Evolutionary conservation across 2,329 filamentous ascomycete species (phyloP).

Genomic region (Colletotrichum eremochloae): DNA sequence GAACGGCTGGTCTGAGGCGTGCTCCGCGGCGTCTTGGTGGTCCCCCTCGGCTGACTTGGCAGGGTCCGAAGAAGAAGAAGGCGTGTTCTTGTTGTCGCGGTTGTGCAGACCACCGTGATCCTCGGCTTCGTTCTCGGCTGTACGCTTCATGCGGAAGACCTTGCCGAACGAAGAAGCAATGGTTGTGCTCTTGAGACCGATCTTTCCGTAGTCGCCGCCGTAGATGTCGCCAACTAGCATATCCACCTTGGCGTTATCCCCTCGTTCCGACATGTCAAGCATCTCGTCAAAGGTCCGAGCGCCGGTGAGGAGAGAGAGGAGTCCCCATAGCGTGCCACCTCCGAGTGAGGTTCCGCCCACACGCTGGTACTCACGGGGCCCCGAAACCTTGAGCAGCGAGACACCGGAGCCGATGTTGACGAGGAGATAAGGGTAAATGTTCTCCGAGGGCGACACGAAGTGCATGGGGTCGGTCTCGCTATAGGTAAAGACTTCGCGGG

Average conservation of each 20-base stretch:
- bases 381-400: conserved; percentile 96
- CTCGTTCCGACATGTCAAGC: conserved; percentile 89
- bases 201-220: conserved; percentile 94
- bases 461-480: conserved; percentile 91
- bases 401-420: conserved; percentile 99
- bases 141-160: conserved; percentile 91
- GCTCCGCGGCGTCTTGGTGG: conserved; percentile 40
- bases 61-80: conserved; percentile 41
- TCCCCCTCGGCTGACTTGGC: conserved; percentile 4
- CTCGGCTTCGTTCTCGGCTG: conserved; percentile 84
- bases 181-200: conserved; percentile 93
- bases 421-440: conserved; percentile 94
- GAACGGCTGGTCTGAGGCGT: conserved; percentile 65
- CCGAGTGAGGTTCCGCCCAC: conserved; percentile 96
- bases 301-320: conserved; percentile 92
- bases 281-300: conserved; percentile 97
- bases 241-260: conserved; percentile 93
- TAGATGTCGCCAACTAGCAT: conserved; percentile 99
- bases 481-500: conserved; percentile 96
- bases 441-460: conserved; percentile 82
- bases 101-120: conserved; percentile 73
- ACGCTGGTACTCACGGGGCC: conserved; percentile 86
- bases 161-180: conserved; percentile 98
- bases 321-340: conserved; percentile 96
- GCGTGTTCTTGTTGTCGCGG: conserved; percentile 57